Conservation (phyloP, 306 rosid species). For the Begonia masoniana region DNA sequence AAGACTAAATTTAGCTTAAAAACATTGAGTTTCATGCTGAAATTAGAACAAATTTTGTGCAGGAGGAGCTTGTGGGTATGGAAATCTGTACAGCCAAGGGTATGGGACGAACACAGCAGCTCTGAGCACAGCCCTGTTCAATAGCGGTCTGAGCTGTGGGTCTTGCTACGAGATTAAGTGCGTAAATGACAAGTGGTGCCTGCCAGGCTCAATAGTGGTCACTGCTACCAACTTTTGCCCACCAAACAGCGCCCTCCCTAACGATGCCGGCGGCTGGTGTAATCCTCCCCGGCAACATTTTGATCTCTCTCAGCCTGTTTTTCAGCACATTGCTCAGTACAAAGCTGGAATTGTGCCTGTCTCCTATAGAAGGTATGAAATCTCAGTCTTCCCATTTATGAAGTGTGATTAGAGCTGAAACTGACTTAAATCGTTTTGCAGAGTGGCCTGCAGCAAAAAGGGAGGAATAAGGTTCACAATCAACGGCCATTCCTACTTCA, state of each 20-base stretch:
- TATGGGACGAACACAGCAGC: slow-evolving; percentile 99
- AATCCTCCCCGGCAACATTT: slow-evolving; percentile 95
- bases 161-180: slow-evolving; percentile 85
- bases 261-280: slow-evolving; percentile 92
- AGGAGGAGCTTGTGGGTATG: slow-evolving; percentile 99
- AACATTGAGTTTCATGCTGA: background rate
- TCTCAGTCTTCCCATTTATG: background rate
- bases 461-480: slow-evolving; percentile 91
- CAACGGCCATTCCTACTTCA: slow-evolving; percentile 96
- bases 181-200: slow-evolving; percentile 64
- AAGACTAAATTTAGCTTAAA: no score
- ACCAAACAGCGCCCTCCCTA: slow-evolving; percentile 85
- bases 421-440: slow-evolving; percentile 11
- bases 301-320: slow-evolving; percentile 91
- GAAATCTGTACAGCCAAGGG: slow-evolving; percentile 91
- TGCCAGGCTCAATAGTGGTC: slow-evolving; percentile 85
- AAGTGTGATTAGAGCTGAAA: no score
- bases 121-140: slow-evolving; percentile 86
- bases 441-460: slow-evolving; percentile 79
- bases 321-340: slow-evolving; percentile 86
- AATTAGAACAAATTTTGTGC: background rate
- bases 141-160: slow-evolving; percentile 86
- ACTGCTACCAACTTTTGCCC: slow-evolving; percentile 99
- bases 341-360: slow-evolving; percentile 91
- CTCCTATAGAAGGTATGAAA: slow-evolving; percentile 62